Evolutionary conservation across 345 rosid genomes (phyloP), one percentile per base, ranked within the genome.

Genomic region (Citrus trifoliata): DNA sequence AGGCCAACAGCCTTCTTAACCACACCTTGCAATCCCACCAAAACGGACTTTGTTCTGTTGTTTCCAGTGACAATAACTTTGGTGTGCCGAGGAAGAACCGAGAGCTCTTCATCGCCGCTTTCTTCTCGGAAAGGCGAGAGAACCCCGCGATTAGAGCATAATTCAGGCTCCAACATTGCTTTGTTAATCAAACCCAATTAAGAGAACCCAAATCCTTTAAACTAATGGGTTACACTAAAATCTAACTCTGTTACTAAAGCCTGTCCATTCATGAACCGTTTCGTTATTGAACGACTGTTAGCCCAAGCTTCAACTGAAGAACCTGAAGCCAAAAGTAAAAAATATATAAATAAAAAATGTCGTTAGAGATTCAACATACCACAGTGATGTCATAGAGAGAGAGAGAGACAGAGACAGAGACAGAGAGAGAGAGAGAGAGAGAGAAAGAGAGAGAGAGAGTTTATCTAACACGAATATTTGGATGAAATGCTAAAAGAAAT

Each of bases 1-100:
- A 90, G 92, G 16, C 94, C 94, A 32, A 91, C 91, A 68, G 91
- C 94, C 81, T 91, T 91, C 90, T 91, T 91, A 62, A 91, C 94
- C 37, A 91, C 94, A 16, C 94, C 94, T 79, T 91, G 91, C 60
- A 89, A 80, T 32, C 94, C 94, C 63, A 90, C 94, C 70, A 90
- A 67, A 25, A 89, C 94, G 38, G 94, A 90, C 71, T 89, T 90
- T 22, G 94, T 90, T 74, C 94, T 82, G 73, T 91, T 91, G 80
- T 91, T 91, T 67, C 94, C 94, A 3, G 92, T 89, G 70, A 91
- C 93, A 64, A 91, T 75, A 27, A 91, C 94, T 73, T 91, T 89
- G 66, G 94, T 91, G 76, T 91, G 92, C 77, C 91, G 84, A 2
- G 94, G 92, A 73, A 91, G 92, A 70, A 89, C 91, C n/a, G 90